A percentile compares a stretch with the other conserved stretches of the same genome.
Evolutionary conservation across 2,329 filamentous ascomycete species (phyloP).

Genomic region (Lecanicillium sp.): DNA sequence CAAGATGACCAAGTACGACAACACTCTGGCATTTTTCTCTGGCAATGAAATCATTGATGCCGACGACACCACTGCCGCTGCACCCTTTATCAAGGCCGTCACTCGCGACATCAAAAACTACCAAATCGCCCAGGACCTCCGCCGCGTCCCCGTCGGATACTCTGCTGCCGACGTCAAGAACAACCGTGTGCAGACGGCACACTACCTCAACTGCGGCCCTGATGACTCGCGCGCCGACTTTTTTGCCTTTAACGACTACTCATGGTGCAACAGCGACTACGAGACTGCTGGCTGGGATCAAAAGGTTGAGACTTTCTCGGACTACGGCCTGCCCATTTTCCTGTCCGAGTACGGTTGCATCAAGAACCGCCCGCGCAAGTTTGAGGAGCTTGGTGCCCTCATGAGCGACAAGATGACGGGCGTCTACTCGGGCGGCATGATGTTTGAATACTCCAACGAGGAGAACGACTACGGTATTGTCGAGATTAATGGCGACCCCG

Average conservation of each 20-base stretch:
- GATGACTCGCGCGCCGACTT: slow-evolving; percentile 82
- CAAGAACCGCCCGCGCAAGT: slow-evolving; percentile 66
- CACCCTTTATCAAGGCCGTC: slow-evolving; percentile 70
- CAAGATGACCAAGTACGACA: slow-evolving; percentile 72
- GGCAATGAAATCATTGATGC: slow-evolving; percentile 77
- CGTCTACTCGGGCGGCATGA: slow-evolving; percentile 91
- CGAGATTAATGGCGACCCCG: slow-evolving; percentile 41
- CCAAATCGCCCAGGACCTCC: slow-evolving; percentile 52
- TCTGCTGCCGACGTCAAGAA: slow-evolving; percentile 70
- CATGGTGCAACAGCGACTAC: slow-evolving; percentile 72
- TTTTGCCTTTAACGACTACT: slow-evolving; percentile 86
- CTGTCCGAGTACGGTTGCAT: slow-evolving; percentile 92
- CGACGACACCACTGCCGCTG: slow-evolving; percentile 51
- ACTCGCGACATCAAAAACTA: slow-evolving; percentile 71
- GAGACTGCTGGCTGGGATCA: slow-evolving; percentile 68
- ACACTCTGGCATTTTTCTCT: slow-evolving; percentile 81
- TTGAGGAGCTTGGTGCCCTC: slow-evolving; percentile 69
- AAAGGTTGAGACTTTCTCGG: slow-evolving; percentile 81
- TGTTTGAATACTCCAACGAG: slow-evolving; percentile 90
- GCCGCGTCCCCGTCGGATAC: slow-evolving; percentile 67
- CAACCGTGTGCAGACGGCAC: slow-evolving; percentile 79
- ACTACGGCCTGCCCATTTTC: slow-evolving; percentile 86
- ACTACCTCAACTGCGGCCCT: slow-evolving; percentile 85
- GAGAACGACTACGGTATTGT: slow-evolving; percentile 75
- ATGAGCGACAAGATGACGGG: slow-evolving; percentile 76